Evolutionary conservation across 2,329 filamentous ascomycete genomes (phyloP).

Genomic region (Verticillium zaregamsianum): DNA sequence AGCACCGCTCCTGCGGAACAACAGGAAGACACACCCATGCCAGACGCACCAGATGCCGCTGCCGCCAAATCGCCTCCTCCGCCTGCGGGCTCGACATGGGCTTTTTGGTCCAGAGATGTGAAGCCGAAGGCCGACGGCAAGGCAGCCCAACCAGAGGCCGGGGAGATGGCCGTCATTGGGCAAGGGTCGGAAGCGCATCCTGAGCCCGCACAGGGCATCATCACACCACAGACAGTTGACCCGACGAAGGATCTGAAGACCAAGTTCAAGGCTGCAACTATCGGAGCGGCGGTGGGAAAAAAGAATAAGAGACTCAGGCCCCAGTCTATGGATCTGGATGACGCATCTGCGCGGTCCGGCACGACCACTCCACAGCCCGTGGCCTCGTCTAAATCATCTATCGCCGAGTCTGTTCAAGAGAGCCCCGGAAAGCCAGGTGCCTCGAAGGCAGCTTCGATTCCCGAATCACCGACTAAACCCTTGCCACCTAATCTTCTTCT

Average conservation of each 20-base stretch:
- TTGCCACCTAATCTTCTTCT: slow-evolving; percentile 59
- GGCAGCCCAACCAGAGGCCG: slow-evolving; percentile 33
- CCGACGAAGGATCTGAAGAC: slow-evolving; percentile 22
- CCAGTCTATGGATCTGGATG: slow-evolving; percentile 43
- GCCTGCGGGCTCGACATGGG: slow-evolving; percentile 66
- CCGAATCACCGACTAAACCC: slow-evolving; percentile 38
- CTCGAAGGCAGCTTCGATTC: slow-evolving; percentile 3
- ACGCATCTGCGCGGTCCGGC: slow-evolving; percentile 24
- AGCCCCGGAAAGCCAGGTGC: slow-evolving; percentile 4
- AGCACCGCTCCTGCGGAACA: slow-evolving; percentile 18
- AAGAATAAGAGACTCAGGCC: slow-evolving; percentile 43
- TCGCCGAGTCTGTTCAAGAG: slow-evolving; percentile 17
- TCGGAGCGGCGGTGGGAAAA: slow-evolving; percentile 22
- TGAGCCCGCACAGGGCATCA: slow-evolving; percentile 38
- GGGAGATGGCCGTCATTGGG: slow-evolving; percentile 53
- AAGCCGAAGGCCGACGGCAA: slow-evolving; percentile 29
- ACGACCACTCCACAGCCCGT: slow-evolving; percentile 29
- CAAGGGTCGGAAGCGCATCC: slow-evolving; percentile 54
- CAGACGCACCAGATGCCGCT: slow-evolving; percentile 30
- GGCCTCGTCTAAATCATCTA: slow-evolving; percentile 15
- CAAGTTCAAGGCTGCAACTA: slow-evolving; percentile 19
- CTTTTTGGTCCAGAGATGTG: slow-evolving; percentile 70
- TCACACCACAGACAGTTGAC: slow-evolving; percentile 28
- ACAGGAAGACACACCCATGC: slow-evolving; percentile 36
- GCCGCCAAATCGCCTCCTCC: slow-evolving; percentile 29